Evolutionary conservation across 257 asterid genomes (phyloP).

Genomic region (Plectranthus barbatus): DNA sequence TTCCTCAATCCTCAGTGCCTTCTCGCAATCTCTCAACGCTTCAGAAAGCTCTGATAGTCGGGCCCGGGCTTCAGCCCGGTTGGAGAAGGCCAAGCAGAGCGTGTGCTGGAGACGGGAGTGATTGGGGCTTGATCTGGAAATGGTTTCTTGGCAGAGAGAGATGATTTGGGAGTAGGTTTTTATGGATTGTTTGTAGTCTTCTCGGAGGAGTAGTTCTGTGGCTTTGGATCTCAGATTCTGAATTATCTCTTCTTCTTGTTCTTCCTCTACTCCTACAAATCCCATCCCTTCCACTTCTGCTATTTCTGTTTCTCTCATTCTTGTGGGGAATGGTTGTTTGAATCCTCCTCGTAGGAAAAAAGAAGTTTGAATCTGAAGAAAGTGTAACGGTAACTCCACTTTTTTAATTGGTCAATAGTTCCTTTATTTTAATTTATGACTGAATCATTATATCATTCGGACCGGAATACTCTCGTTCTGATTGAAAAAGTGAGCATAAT

Average conservation of each 20-base stretch:
- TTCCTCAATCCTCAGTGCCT: conserved; percentile 45
- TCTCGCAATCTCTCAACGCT: conserved; percentile 64
- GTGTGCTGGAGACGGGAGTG: conserved; percentile 25
- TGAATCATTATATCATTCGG: too few relatives aligned
- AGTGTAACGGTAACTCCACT: conserved; percentile 27
- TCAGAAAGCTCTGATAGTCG: conserved; percentile 29
- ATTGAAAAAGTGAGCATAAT: too few relatives aligned
- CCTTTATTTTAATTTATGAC: too few relatives aligned
- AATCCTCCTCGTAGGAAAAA: neutral
- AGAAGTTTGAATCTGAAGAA: conserved; percentile 17
- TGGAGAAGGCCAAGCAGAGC: conserved; percentile 61
- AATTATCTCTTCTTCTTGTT: conserved; percentile 36
- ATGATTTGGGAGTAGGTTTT: conserved; percentile 51
- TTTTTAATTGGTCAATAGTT: too few relatives aligned
- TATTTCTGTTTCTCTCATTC: conserved; percentile 21
- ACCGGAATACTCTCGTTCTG: too few relatives aligned
- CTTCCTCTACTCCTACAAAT: conserved; percentile 9
- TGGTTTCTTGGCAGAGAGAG: conserved; percentile 33
- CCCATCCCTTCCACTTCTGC: conserved; percentile 5
- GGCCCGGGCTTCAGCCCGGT: conserved; percentile 66
- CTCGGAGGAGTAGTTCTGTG: conserved; percentile 60
- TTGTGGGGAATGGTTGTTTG: neutral
- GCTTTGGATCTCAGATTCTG: conserved; percentile 74
- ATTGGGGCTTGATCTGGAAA: conserved; percentile 28
- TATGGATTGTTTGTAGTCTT: conserved; percentile 53